These are phyloP conservation scores for Colletotrichum lini DNA, from an alignment of 2,329 filamentous ascomycete genomes.

Conservation along the genomic window DNA sequence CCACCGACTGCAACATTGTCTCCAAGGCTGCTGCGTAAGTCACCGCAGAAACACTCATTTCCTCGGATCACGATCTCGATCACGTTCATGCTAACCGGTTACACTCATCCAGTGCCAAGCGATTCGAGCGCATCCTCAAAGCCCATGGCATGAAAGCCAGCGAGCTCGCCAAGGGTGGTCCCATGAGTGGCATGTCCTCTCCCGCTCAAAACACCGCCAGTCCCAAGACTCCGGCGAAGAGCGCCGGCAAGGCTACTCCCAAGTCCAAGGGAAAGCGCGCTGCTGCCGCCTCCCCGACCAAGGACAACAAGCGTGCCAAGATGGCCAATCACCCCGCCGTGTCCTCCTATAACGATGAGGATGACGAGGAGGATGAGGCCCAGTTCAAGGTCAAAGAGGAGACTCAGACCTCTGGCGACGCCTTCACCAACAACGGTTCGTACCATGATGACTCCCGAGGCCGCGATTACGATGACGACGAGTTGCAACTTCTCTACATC, in stretches of 20 bases:
- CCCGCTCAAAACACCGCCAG: slow-evolving; percentile 34
- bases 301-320: slow-evolving; percentile 35
- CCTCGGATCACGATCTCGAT: not conserved
- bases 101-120: slow-evolving; percentile 68
- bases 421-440: slow-evolving; percentile 27
- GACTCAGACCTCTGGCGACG: not conserved
- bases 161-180: slow-evolving; percentile 40
- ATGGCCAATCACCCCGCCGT: slow-evolving; percentile 35
- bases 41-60: not conserved
- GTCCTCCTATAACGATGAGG: slow-evolving; percentile 23
- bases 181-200: slow-evolving; percentile 27
- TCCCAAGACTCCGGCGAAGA: slow-evolving; percentile 43
- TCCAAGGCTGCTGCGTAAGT: slow-evolving; percentile 80
- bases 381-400: slow-evolving; percentile 33
- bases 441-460: slow-evolving; percentile 27
- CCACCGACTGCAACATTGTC: slow-evolving; percentile 73
- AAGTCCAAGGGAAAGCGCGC: slow-evolving; percentile 46
- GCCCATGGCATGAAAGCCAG: slow-evolving; percentile 62
- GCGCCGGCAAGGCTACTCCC: slow-evolving; percentile 42
- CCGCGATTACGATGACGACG: slow-evolving; percentile 39
- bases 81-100: not conserved
- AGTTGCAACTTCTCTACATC: slow-evolving; percentile 41
- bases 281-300: slow-evolving; percentile 15
- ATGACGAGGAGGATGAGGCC: slow-evolving; percentile 20
- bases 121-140: slow-evolving; percentile 77